phyloP scores from a whole-genome alignment of 257 asterid genomes.

The Linaria vulgaris region DNA sequence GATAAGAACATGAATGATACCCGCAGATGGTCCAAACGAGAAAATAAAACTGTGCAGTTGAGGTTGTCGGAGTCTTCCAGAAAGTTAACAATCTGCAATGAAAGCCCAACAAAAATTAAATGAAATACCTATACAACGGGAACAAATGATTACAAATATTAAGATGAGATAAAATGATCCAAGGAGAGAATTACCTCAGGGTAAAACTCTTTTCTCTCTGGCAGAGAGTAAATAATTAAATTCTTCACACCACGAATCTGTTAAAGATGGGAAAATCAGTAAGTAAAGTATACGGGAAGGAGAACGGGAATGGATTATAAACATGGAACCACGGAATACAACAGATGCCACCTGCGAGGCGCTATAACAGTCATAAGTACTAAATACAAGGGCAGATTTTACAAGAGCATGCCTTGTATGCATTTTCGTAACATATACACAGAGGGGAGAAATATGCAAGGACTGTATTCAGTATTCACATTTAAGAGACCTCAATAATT shows the following conservation, averaged over 20 bases:
- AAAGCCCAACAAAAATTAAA: constrained; percentile 16
- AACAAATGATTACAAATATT: background rate
- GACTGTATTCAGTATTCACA: too few species aligned
- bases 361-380: background rate
- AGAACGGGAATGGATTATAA: background rate
- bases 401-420: background rate
- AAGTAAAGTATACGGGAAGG: background rate
- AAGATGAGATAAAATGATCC: background rate
- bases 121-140: background rate
- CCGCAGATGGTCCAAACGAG: constrained; percentile 79
- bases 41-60: constrained; percentile 80
- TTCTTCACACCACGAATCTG: constrained; percentile 88
- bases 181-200: constrained; percentile 61
- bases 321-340: background rate
- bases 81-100: constrained; percentile 73
- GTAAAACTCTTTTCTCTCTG: constrained; percentile 93
- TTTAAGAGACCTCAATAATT: too few species aligned
- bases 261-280: constrained; percentile 16
- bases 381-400: background rate
- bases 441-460: too few species aligned
- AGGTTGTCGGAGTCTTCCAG: constrained; percentile 69
- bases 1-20: constrained; percentile 40
- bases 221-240: constrained; percentile 78
- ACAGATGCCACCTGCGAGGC: too few species aligned
- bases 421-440: too few species aligned